phyloP scores from a whole-genome alignment of 495 filamentous ascomycete species.

The Podospora pseudopauciseta region DNA sequence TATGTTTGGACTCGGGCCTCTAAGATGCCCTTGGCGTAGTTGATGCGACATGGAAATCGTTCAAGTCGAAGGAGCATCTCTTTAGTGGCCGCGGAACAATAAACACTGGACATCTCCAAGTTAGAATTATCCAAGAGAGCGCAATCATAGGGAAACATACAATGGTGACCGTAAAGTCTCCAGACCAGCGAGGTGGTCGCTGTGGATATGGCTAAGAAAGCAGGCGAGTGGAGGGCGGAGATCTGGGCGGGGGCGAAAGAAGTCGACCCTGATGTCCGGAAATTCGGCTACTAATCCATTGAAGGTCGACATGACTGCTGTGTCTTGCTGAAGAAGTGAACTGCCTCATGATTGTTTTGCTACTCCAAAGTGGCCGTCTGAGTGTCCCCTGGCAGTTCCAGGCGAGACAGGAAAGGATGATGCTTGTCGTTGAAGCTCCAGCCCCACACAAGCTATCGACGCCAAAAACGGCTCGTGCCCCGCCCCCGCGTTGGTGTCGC shows the following conservation, averaged over 20 bases:
- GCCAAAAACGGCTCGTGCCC: background rate
- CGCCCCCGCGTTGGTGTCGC: background rate
- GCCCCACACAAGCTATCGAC: background rate
- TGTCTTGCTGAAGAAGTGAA: too few relatives aligned
- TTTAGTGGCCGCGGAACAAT: slow-evolving; percentile 81
- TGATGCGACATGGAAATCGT: slow-evolving; percentile 72
- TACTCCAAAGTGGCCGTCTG: too few relatives aligned
- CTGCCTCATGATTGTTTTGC: background rate
- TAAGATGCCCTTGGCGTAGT: slow-evolving; percentile 72
- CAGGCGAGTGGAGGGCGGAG: slow-evolving; percentile 68
- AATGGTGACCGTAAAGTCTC: slow-evolving; percentile 74
- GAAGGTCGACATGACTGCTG: slow-evolving; percentile 38
- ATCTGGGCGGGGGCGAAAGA: slow-evolving; percentile 62
- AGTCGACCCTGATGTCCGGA: slow-evolving; percentile 76
- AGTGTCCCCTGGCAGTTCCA: background rate
- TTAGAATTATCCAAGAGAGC: slow-evolving; percentile 15
- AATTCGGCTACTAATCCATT: slow-evolving; percentile 52
- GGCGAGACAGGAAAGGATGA: background rate
- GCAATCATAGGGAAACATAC: slow-evolving; percentile 27
- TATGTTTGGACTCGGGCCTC: slow-evolving; percentile 67
- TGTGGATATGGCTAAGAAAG: slow-evolving; percentile 92
- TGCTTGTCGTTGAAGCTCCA: background rate
- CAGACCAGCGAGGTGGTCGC: slow-evolving; percentile 81
- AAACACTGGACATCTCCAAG: slow-evolving; percentile 48
- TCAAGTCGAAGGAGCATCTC: slow-evolving; percentile 75